Conservation (phyloP, 495 filamentous ascomycete species). For the Chaetomium cochliodes region DNA sequence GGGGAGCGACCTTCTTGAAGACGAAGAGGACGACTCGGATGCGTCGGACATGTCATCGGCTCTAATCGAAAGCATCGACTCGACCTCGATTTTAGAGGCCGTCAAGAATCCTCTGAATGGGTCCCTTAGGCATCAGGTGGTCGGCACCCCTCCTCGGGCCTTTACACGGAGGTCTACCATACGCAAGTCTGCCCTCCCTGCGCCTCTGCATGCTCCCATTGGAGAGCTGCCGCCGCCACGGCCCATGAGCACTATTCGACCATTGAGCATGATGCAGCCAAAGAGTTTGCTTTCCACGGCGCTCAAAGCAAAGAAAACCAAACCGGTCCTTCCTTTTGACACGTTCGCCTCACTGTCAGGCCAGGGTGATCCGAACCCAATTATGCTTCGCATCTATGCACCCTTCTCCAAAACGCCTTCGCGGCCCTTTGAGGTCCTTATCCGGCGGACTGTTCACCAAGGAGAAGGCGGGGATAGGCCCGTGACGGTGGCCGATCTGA, state of each 20-base stretch:
- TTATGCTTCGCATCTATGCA: conserved; percentile 82
- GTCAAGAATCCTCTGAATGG: conserved; percentile 50
- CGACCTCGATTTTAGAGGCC: conserved; percentile 51
- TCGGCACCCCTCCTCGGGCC: conserved; percentile 55
- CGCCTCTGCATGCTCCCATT: conserved; percentile 57
- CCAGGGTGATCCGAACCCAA: conserved; percentile 75
- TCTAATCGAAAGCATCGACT: conserved; percentile 55
- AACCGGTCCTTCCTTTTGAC: conserved; percentile 79
- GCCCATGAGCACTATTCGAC: conserved; percentile 78
- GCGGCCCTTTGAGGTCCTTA: conserved; percentile 71
- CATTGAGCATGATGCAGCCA: conserved; percentile 79
- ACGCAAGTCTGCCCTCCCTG: conserved; percentile 42
- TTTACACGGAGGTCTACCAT: conserved; percentile 52
- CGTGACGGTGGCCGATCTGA: conserved; percentile 84
- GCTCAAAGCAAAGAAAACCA: conserved; percentile 75
- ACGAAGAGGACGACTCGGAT: conserved; percentile 61
- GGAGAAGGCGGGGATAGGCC: conserved; percentile 59
- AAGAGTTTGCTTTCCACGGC: conserved; percentile 65
- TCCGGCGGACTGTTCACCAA: conserved; percentile 72
- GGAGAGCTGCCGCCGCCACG: conserved; percentile 85
- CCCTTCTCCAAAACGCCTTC: conserved; percentile 74
- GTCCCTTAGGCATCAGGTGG: conserved; percentile 50
- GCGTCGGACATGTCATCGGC: conserved; percentile 54
- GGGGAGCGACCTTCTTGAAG: conserved; percentile 56
- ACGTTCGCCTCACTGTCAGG: conserved; percentile 82